phyloP scores from a whole-genome alignment of 352 stramenopile genomes.

The Globisporangium uncinulatum region DNA sequence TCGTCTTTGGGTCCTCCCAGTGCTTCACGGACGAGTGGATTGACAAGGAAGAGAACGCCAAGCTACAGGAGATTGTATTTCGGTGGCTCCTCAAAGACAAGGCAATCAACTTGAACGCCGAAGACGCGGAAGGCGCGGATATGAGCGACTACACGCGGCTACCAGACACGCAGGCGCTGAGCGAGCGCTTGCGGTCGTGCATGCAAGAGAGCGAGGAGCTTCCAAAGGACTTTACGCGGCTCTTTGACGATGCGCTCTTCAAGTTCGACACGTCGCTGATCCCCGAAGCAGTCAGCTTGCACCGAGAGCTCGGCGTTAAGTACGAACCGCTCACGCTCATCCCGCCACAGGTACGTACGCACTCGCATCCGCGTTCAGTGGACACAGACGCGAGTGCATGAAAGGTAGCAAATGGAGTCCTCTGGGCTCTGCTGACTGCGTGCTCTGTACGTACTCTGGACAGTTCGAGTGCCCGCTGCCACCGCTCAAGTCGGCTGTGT shows the following conservation, averaged over 20 bases:
- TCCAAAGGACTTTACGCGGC: conserved; percentile 91
- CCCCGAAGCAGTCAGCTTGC: conserved; percentile 90
- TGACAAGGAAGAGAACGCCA: conserved; percentile 93
- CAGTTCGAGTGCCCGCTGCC: conserved; percentile 93
- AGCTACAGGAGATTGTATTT: conserved; percentile 91
- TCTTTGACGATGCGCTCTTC: conserved; percentile 94
- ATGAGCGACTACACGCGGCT: conserved; percentile 87
- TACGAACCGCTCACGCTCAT: conserved; percentile 94
- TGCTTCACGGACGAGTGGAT: conserved; percentile 95
- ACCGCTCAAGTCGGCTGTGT: conserved; percentile 90
- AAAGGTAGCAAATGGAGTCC: too few relatives aligned
- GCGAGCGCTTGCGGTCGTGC: conserved; percentile 89
- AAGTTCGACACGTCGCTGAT: conserved; percentile 94
- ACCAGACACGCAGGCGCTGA: conserved; percentile 92
- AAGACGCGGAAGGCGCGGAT: conserved; percentile 79
- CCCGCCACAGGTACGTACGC: conserved; percentile 65
- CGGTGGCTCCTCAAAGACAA: conserved; percentile 91
- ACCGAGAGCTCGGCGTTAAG: conserved; percentile 90
- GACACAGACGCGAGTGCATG: too few relatives aligned
- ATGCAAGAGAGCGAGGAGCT: conserved; percentile 94
- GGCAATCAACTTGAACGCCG: conserved; percentile 51
- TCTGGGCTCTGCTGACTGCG: background rate
- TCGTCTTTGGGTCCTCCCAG: conserved; percentile 89
- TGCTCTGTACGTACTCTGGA: background rate
- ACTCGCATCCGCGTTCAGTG: too few relatives aligned